Evolutionary conservation across 352 stramenopile species (phyloP).

Genomic region (Pythium dissimile): DNA sequence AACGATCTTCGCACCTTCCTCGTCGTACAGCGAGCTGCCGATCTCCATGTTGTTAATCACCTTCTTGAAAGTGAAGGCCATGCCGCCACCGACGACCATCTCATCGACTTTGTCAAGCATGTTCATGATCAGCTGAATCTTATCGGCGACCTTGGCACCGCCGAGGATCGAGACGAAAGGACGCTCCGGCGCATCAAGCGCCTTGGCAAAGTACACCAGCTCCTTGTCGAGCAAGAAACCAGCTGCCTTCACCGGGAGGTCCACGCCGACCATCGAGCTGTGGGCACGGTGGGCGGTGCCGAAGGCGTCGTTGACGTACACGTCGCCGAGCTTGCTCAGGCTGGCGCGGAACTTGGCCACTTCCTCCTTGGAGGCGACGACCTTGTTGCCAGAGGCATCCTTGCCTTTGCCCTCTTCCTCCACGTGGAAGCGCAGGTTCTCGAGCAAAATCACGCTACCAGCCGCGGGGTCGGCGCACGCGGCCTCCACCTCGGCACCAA

Average conservation of each 20-base stretch:
- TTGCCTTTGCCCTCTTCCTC: conserved; percentile 94
- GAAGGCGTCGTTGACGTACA: conserved; percentile 99
- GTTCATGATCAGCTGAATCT: conserved; percentile 99
- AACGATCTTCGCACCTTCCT: conserved; percentile 83
- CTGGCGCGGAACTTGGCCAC: conserved; percentile 90
- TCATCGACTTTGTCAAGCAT: conserved; percentile 99
- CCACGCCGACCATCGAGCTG: conserved; percentile 97
- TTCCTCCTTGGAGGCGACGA: conserved; percentile 91
- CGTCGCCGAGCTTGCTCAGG: conserved; percentile 91
- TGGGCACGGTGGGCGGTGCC: conserved; percentile 98
- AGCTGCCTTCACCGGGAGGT: conserved; percentile 83
- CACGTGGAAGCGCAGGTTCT: conserved; percentile 99
- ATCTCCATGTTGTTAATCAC: conserved; percentile 96
- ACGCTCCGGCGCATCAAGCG: conserved; percentile 95
- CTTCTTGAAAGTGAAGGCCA: conserved; percentile 99
- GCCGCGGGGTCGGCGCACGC: conserved; percentile 61
- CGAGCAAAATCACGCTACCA: conserved; percentile 93
- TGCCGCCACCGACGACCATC: conserved; percentile 98
- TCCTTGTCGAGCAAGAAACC: conserved; percentile 99
- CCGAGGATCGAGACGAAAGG: conserved; percentile 98
- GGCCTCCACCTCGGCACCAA: conserved; percentile 89
- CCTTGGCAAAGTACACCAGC: conserved; percentile 98
- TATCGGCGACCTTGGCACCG: conserved; percentile 99
- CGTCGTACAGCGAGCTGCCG: conserved; percentile 92
- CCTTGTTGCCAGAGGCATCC: conserved; percentile 79